Evolutionary conservation across 768 basidiomycete species (phyloP), one percentile per base, ranked within the genome.

Genomic region (Boletus patriciae): DNA sequence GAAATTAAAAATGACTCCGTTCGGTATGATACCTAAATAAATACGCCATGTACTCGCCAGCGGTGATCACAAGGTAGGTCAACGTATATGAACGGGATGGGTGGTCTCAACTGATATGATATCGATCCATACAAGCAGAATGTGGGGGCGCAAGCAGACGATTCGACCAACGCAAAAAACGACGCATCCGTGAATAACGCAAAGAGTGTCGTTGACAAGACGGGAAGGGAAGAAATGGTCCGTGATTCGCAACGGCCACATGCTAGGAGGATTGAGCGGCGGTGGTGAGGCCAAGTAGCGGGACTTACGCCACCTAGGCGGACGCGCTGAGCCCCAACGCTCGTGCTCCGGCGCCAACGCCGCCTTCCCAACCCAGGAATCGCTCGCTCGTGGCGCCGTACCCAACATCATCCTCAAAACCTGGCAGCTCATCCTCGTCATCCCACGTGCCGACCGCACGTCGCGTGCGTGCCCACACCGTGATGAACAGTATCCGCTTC

Each of bases 401-500:
- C 43, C 60, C 80, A 50, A 72, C 69, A 42, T 76, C 74, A 62
- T 41, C 68, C 68, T 59, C 76, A 66, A 53, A 67, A 72, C 66
- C 81, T 46, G 38, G 62, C 51, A 54, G 57, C 50, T 58, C 74
- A n/a, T 82, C 82, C 34, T 79, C 79, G 40, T 77, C 77, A 29
- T 74, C 75, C 76, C 79, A 83, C 51, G 75, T 82, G 40, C 81
- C 74, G 18, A 77, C 75, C 19, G 83, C 76, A 47, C 83, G 81
- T 64, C 80, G 82, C 33, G 87, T 87, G 43, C 88, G 83, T 8
- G 94, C 92, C 92, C 94, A 97, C 21, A 93, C 86, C 2, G 92
- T 89, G 56, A 97, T 82, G 75, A 96, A 98, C 53, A 98, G 74
- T 65, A 98, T 84, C 21, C 95, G 86, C 77, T 95, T 97, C 74